Evolutionary conservation across 306 rosid species (phyloP).

Genomic region (Ziziphus jujuba): DNA sequence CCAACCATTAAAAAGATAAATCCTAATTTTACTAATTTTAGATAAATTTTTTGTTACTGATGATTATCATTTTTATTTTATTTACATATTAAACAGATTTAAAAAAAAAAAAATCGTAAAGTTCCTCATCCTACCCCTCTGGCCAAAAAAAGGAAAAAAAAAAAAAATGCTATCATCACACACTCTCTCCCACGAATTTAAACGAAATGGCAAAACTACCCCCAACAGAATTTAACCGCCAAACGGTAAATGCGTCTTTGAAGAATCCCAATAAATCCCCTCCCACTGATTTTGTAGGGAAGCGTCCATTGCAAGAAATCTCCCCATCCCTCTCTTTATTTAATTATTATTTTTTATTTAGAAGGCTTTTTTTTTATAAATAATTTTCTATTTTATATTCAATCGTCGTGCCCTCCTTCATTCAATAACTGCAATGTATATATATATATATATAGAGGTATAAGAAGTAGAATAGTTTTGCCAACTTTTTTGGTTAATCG

Average conservation of each 20-base stretch:
- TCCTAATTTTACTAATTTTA: too few species aligned
- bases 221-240: slow-evolving; percentile 32
- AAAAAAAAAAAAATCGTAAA: too few species aligned
- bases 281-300: slow-evolving; percentile 28
- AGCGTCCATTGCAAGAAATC: slow-evolving; percentile 54
- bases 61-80: too few species aligned
- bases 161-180: too few species aligned
- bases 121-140: too few species aligned
- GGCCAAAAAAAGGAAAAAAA: too few species aligned
- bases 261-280: slow-evolving; percentile 28
- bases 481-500: slow-evolving; percentile 22
- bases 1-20: too few species aligned
- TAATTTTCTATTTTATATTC: too few species aligned
- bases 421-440: slow-evolving; percentile 21
- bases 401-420: too few species aligned
- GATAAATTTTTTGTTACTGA: too few species aligned
- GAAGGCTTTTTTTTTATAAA: background rate
- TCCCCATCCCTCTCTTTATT: slow-evolving; percentile 8
- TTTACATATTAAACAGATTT: too few species aligned
- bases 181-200: too few species aligned
- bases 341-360: background rate
- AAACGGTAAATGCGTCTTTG: slow-evolving; percentile 34
- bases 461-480: slow-evolving; percentile 12
- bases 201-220: slow-evolving; percentile 24
- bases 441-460: slow-evolving; percentile 1